Conservation (phyloP, 129 eudicot species). For the Erigeron canadensis region DNA sequence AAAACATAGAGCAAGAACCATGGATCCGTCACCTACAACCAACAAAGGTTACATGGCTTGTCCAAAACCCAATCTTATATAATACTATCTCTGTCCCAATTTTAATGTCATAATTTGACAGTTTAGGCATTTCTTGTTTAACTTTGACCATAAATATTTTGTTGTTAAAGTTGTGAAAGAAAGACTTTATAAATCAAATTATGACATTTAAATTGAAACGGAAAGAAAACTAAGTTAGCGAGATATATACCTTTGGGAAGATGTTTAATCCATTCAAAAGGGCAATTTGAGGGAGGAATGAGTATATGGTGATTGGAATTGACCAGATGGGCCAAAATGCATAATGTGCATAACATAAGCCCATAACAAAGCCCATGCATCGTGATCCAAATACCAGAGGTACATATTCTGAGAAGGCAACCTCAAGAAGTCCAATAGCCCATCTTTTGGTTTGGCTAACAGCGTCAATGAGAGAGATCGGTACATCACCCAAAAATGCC, state of each 20-base stretch:
- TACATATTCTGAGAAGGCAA: slow-evolving; percentile 43
- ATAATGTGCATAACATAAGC: slow-evolving; percentile 47
- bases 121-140: too few species aligned
- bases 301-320: slow-evolving; percentile 65
- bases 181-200: too few species aligned
- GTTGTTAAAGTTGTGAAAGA: too few species aligned
- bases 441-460: slow-evolving; percentile 71
- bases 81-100: too few species aligned
- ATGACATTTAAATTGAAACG: too few species aligned
- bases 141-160: too few species aligned
- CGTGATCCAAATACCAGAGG: slow-evolving; percentile 51
- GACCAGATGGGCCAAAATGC: slow-evolving; percentile 60
- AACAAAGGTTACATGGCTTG: slow-evolving; percentile 5
- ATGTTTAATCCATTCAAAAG: slow-evolving; percentile 53
- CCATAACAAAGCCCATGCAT: slow-evolving; percentile 52
- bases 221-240: too few species aligned
- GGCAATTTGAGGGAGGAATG: slow-evolving; percentile 71
- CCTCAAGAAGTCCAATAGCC: slow-evolving; percentile 71
- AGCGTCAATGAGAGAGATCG: slow-evolving; percentile 57
- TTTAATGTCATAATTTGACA: too few species aligned
- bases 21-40: slow-evolving; percentile 48
- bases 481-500: slow-evolving; percentile 73
- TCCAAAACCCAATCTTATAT: too few species aligned
- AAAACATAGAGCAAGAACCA: slow-evolving; percentile 51
- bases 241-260: slow-evolving; percentile 57